Percentiles rank a stretch among this genome's conserved stretches.
Conservation (phyloP, 768 basidiomycete genomes). For the Auricularia heimuer region DNA sequence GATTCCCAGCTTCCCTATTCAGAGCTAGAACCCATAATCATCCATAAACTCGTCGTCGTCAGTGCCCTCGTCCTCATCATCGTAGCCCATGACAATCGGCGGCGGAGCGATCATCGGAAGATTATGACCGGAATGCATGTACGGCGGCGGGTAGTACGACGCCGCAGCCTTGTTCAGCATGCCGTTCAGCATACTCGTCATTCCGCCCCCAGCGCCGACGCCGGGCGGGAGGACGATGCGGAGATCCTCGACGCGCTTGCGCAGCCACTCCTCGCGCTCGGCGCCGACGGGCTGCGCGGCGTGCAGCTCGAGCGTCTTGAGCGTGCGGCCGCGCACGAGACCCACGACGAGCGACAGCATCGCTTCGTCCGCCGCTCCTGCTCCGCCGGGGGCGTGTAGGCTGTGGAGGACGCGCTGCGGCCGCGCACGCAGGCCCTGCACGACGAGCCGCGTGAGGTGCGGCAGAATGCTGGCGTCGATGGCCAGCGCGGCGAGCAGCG, state of each 20-base stretch:
- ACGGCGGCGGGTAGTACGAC: conserved; percentile 38
- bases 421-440: conserved; percentile 11
- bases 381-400: too few relatives aligned
- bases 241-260: too few relatives aligned
- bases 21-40: background rate
- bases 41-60: background rate
- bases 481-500: background rate
- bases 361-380: too few relatives aligned
- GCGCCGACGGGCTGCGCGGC: too few relatives aligned
- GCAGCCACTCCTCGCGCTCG: too few relatives aligned
- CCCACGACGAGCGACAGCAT: too few relatives aligned
- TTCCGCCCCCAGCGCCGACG: too few relatives aligned
- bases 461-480: background rate
- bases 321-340: too few relatives aligned
- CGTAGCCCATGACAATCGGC: background rate
- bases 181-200: too few relatives aligned
- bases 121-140: conserved; percentile 32
- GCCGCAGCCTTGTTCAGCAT: conserved; percentile 16
- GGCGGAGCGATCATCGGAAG: background rate
- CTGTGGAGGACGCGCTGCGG: conserved; percentile 28
- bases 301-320: too few relatives aligned
- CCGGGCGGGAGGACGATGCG: too few relatives aligned
- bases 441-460: background rate
- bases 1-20: too few relatives aligned
- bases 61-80: background rate